Conservation (phyloP, 2,329 filamentous ascomycete species). For the Apiospora phragmitis region DNA sequence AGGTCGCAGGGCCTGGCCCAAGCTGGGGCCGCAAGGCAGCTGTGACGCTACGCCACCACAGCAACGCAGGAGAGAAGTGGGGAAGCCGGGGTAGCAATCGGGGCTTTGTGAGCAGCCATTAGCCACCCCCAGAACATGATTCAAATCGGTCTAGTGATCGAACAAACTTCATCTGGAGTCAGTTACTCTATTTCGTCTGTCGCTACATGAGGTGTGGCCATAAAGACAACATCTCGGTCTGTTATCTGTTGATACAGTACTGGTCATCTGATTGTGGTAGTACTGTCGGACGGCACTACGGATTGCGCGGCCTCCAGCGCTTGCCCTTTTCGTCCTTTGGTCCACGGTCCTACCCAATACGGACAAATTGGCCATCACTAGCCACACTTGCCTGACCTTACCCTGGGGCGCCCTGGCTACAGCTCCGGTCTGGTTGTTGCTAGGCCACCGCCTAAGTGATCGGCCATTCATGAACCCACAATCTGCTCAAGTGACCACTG, state of each 20-base stretch:
- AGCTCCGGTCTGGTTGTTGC: neutral
- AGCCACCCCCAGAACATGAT: neutral
- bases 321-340: neutral
- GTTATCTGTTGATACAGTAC: too few species aligned
- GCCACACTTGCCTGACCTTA: too few species aligned
- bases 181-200: too few species aligned
- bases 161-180: neutral
- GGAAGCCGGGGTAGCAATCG: neutral
- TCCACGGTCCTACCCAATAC: neutral
- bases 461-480: neutral
- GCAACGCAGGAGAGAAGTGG: slow-evolving; percentile 4
- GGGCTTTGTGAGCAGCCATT: neutral
- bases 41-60: neutral
- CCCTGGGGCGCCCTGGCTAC: neutral
- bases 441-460: neutral
- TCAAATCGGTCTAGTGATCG: neutral
- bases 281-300: neutral
- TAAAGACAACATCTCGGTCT: too few species aligned
- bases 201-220: too few species aligned
- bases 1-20: too few species aligned
- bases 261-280: neutral
- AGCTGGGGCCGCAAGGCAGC: neutral
- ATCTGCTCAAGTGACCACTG: neutral
- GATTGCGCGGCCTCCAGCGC: slow-evolving; percentile 3
- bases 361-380: neutral